Conservation (phyloP, 768 basidiomycete species). For the Tylopilus felleus region DNA sequence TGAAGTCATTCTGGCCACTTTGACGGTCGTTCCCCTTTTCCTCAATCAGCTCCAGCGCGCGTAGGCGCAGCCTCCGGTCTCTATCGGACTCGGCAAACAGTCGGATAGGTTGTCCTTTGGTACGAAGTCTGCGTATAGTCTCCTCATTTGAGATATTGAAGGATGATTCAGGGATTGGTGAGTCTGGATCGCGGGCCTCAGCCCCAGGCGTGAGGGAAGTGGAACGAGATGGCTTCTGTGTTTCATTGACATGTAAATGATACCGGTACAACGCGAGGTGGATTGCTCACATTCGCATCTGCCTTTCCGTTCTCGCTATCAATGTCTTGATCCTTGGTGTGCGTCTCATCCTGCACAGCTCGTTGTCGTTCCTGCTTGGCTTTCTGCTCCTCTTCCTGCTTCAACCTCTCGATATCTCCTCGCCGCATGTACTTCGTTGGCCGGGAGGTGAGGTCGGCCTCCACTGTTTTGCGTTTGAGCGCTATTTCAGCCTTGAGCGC, state of each 20-base stretch:
- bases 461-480: constrained; percentile 76
- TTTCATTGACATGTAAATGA: constrained; percentile 44
- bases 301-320: constrained; percentile 23
- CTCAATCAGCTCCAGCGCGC: constrained; percentile 94
- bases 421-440: constrained; percentile 87
- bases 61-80: constrained; percentile 82
- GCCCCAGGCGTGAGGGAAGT: constrained; percentile 38
- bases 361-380: constrained; percentile 32
- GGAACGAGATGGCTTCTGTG: constrained; percentile 42
- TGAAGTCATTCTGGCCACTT: constrained; percentile 94
- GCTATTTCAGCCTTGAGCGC: constrained; percentile 87
- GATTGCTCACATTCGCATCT: constrained; percentile 43
- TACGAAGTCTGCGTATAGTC: constrained; percentile 80
- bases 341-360: constrained; percentile 28
- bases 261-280: neutral
- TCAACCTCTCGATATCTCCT: constrained; percentile 81
- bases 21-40: constrained; percentile 77
- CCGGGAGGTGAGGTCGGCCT: constrained; percentile 43
- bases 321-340: constrained; percentile 12
- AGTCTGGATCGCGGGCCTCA: constrained; percentile 35
- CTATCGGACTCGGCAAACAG: constrained; percentile 95
- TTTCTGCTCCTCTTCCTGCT: constrained; percentile 43
- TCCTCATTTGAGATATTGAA: constrained; percentile 96
- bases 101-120: constrained; percentile 91
- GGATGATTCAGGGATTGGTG: constrained; percentile 37